phyloP scores from a whole-genome alignment of 2,329 filamentous ascomycete genomes.

The Tympanopsis confertula region DNA sequence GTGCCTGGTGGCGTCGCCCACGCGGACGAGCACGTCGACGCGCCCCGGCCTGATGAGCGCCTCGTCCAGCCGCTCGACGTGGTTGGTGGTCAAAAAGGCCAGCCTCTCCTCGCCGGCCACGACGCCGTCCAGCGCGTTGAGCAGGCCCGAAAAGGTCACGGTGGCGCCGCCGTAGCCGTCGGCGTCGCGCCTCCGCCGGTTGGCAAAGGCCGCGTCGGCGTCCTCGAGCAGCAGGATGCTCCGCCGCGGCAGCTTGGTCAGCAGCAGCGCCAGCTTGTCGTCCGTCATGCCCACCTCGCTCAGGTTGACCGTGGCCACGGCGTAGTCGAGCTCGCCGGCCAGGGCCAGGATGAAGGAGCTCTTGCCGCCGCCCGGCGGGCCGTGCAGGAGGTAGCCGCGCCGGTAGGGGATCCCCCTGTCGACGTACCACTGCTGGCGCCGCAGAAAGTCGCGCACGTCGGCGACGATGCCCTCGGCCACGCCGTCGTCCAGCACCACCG shows the following conservation, averaged over 20 bases:
- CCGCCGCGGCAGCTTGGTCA: constrained; percentile 73
- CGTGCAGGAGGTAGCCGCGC: constrained; percentile 77
- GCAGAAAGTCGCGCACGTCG: constrained; percentile 74
- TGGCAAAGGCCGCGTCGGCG: constrained; percentile 80
- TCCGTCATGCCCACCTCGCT: constrained; percentile 84
- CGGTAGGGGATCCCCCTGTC: constrained; percentile 92
- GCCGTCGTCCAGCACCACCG: constrained; percentile 74
- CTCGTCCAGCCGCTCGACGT: constrained; percentile 78
- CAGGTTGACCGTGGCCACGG: constrained; percentile 83
- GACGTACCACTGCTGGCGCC: constrained; percentile 74
- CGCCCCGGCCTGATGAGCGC: constrained; percentile 82
- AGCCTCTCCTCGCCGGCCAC: constrained; percentile 89
- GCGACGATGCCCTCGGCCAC: constrained; percentile 70
- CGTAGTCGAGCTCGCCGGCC: constrained; percentile 83
- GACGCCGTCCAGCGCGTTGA: constrained; percentile 82
- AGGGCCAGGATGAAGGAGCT: constrained; percentile 93
- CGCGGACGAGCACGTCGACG: constrained; percentile 83
- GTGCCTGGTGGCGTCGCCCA: constrained; percentile 76
- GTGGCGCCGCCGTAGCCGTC: constrained; percentile 81
- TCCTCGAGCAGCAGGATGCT: constrained; percentile 80
- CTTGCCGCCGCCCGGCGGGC: constrained; percentile 83
- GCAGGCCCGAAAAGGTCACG: constrained; percentile 84
- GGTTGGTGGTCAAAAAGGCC: constrained; percentile 88
- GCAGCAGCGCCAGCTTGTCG: constrained; percentile 72
- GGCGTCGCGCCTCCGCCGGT: constrained; percentile 62